Base-by-base conservation (phyloP, 805 yeast species). In the Pichia nakasei region DNA sequence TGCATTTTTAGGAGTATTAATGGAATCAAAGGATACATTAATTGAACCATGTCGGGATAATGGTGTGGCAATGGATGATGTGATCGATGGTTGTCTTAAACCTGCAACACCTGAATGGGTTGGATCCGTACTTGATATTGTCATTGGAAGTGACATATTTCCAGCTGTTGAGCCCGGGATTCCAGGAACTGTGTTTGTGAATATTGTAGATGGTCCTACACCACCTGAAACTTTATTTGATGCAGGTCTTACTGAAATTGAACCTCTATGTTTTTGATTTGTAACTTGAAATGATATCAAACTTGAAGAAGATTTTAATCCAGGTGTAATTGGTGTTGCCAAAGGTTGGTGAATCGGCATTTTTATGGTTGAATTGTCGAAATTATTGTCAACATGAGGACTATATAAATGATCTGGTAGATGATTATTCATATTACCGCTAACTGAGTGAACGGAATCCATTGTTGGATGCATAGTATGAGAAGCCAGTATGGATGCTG, bases 211-310 rank as follows among this genome's bases (percentile, higher is more conserved):
- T 24, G 63, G 62, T 4, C 55, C 42, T 8, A 56, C 46, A 32
- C 56, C 61, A 11, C 52, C 43, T 9, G 57, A 37, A 6, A 59
- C 36, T 37, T 61, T 61, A 5, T 66, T 61, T 15, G 67, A 63
- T 5, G 76, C 69, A 1, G 80, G 77, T 48, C 73, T 64, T 1
- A 77, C 72, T 37, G 77, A 70, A 41, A 76, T 75, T 2, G 81
- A 76, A n/a, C 79, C 78, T 45, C 82, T 60, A 50, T 76, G 78
- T 48, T 71, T 72, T 31, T 47, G 49, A 21, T 58, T 56, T 8
- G 74, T 71, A 18, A 70, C 73, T 19, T 72, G 73, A 52, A 75
- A 75, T 3, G 78, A 73, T 11, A 75, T 59, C 4, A 64, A 50
- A 34, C 65, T 52, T 19, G 52, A 45, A 3, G 58, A 38, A 19